Percentiles rank a stretch among this genome's conserved stretches.
Evolutionary conservation across 371 early-diverging fungal genomes (phyloP).

Genomic region (Lichtheimia ramosa): DNA sequence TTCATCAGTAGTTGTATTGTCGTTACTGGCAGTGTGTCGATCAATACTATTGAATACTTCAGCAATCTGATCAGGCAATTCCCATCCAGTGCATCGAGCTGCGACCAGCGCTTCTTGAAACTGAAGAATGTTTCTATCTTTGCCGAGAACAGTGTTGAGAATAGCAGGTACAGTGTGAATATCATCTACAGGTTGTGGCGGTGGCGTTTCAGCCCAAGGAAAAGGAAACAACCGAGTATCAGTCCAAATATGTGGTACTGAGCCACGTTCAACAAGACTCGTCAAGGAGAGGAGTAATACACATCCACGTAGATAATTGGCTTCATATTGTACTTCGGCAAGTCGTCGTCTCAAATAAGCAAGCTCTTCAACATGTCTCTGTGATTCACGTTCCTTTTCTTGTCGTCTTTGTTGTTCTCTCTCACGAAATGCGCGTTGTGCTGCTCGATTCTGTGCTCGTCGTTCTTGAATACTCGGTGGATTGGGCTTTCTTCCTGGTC

Average conservation of each 20-base stretch:
- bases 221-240: slow-evolving; percentile 26
- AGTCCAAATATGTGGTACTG: slow-evolving; percentile 35
- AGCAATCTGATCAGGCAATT: slow-evolving; percentile 4
- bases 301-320: slow-evolving; percentile 37
- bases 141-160: slow-evolving; percentile 8
- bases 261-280: slow-evolving; percentile 26
- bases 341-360: slow-evolving; percentile 17
- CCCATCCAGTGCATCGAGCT: slow-evolving; percentile 13
- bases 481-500: slow-evolving; percentile 45
- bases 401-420: slow-evolving; percentile 28
- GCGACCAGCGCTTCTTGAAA: slow-evolving; percentile 11
- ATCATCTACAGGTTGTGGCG: not conserved
- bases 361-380: slow-evolving; percentile 23
- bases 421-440: slow-evolving; percentile 40
- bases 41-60: slow-evolving; percentile 3
- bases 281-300: slow-evolving; percentile 28
- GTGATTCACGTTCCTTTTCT: slow-evolving; percentile 26
- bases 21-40: not conserved
- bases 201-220: slow-evolving; percentile 1
- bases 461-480: slow-evolving; percentile 39
- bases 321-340: slow-evolving; percentile 30
- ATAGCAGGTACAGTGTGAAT: slow-evolving; percentile 16
- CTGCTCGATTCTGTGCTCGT: slow-evolving; percentile 50
- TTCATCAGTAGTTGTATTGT: not conserved
- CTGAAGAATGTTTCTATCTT: slow-evolving; percentile 7